Base-by-base conservation (phyloP, 1,284 basidiomycete genomes). In the Takashimella tepidaria region DNA sequence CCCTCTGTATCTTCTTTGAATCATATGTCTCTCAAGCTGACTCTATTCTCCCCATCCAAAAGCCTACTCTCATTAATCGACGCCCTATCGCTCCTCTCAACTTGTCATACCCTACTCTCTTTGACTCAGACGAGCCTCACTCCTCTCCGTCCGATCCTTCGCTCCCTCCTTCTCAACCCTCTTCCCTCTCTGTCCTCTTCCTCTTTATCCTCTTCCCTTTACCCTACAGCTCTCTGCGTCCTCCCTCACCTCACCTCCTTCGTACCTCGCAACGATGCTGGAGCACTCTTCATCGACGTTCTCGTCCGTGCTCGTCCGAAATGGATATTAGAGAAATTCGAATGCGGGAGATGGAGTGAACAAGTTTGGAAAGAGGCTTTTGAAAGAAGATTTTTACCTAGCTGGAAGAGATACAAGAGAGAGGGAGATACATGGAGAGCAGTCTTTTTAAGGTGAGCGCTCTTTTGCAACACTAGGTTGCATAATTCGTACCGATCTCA, bases 301-400 rank as follows among this genome's bases (percentile, higher is more conserved):
- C 56, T 74, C 8, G 67, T 72, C 1, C 52, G 65, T 21, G 70
- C 68, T 1, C 45, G 61, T 40, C 62, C 72, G 4, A 59, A 54
- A 24, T 75, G 71, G 71, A 65, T 75, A 3, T 41, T 74, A 22
- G 73, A 75, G 50, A 45, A 60, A 12, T 58, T 74, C 26, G 66
- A 69, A 49, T 41, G 63, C 12, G 64, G 64, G 4, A 49, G 63
- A 19, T 68, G 72, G 63, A 41, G 53, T 3, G 65, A 72, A 5
- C 5, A 25, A 0, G 48, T 69, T 4, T 75, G 73, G 73, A 49
- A 64, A 26, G 68, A 72, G 45, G 66, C 67, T 3, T 73, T 68
- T 53, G 56, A 63, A 45, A 54, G 63, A 31, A 53, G 73, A 31
- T 75, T 74, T 51, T 53, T 75, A 24, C 61, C 63, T 0, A 66